phyloP scores from a whole-genome alignment of 2,329 filamentous ascomycete species.

The Fusarium metavorans region DNA sequence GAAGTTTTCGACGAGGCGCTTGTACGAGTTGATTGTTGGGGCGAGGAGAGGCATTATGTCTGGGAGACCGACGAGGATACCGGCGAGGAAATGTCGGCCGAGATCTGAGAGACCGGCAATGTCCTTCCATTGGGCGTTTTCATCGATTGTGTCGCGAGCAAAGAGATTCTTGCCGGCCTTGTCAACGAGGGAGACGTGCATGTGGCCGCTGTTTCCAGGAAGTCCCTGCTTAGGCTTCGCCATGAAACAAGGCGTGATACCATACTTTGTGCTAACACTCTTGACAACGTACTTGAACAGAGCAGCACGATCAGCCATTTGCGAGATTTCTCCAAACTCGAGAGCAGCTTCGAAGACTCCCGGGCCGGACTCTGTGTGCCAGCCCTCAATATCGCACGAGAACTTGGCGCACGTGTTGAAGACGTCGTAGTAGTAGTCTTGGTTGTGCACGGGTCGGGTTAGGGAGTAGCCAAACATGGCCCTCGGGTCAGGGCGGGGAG shows the following conservation, averaged over 20 bases:
- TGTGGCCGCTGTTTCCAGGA: constrained; percentile 95
- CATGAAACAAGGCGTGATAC: constrained; percentile 98
- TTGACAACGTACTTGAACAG: constrained; percentile 97
- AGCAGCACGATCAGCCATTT: constrained; percentile 92
- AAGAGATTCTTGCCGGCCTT: constrained; percentile 87
- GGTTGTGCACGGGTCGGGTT: constrained; percentile 87
- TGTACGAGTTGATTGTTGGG: constrained; percentile 97
- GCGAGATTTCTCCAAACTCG: constrained; percentile 86
- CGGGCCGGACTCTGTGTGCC: constrained; percentile 95
- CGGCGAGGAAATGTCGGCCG: constrained; percentile 92
- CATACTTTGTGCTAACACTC: constrained; percentile 85
- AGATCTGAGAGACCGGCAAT: constrained; percentile 85
- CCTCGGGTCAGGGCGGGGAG: constrained; percentile 85
- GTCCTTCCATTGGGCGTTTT: constrained; percentile 78
- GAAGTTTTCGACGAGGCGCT: constrained; percentile 97
- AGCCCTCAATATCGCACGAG: constrained; percentile 86
- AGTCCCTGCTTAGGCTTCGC: constrained; percentile 92
- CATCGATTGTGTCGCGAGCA: constrained; percentile 77
- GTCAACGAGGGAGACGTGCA: constrained; percentile 91
- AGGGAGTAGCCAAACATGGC: constrained; percentile 96
- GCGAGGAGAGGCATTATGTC: constrained; percentile 97
- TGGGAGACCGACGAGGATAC: constrained; percentile 87
- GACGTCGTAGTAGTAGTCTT: constrained; percentile 91
- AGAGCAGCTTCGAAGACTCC: constrained; percentile 96
- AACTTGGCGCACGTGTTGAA: constrained; percentile 85